Conservation (phyloP, 805 yeast species). For the Jamesozyma jinghongensis region DNA sequence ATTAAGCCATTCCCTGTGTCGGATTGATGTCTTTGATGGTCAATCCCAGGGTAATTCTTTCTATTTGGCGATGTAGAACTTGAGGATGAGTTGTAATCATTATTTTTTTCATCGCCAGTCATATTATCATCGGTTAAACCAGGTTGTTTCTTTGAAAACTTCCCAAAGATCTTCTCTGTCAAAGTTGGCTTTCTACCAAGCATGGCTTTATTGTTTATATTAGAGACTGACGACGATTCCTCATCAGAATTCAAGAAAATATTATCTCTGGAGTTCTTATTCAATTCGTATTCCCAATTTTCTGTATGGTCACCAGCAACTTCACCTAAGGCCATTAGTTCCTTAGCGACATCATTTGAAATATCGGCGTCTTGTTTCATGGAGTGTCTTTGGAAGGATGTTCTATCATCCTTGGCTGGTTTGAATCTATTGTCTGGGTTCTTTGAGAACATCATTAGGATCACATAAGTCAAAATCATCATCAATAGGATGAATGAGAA, state of each 20-base stretch:
- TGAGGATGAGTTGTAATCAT: slow-evolving; percentile 6
- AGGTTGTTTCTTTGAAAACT: slow-evolving; percentile 13
- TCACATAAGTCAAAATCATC: slow-evolving; percentile 57
- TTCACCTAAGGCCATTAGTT: slow-evolving; percentile 62
- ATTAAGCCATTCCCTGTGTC: slow-evolving; percentile 26
- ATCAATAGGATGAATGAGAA: slow-evolving; percentile 68
- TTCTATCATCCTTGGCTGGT: slow-evolving; percentile 90
- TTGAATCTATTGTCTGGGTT: slow-evolving; percentile 85
- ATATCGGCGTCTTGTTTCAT: slow-evolving; percentile 12
- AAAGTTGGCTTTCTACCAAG: slow-evolving; percentile 16
- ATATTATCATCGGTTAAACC: slow-evolving; percentile 1
- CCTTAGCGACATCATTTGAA: slow-evolving; percentile 34
- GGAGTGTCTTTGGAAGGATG: slow-evolving; percentile 62
- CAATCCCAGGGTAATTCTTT: slow-evolving; percentile 18
- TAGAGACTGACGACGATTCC: slow-evolving; percentile 10
- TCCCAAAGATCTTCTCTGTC: slow-evolving; percentile 18
- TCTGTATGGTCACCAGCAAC: slow-evolving; percentile 74
- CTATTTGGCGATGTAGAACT: slow-evolving; percentile 7
- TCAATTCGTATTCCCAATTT: slow-evolving; percentile 64
- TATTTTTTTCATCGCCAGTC: not conserved
- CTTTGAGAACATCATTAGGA: slow-evolving; percentile 56
- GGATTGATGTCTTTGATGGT: slow-evolving; percentile 21
- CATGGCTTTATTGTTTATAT: slow-evolving; percentile 28
- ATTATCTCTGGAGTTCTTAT: slow-evolving; percentile 7
- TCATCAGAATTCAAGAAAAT: slow-evolving; percentile 20